These are phyloP conservation scores for Suillus bovinus DNA, from an alignment of 768 basidiomycete genomes.

Conservation along the genomic window DNA sequence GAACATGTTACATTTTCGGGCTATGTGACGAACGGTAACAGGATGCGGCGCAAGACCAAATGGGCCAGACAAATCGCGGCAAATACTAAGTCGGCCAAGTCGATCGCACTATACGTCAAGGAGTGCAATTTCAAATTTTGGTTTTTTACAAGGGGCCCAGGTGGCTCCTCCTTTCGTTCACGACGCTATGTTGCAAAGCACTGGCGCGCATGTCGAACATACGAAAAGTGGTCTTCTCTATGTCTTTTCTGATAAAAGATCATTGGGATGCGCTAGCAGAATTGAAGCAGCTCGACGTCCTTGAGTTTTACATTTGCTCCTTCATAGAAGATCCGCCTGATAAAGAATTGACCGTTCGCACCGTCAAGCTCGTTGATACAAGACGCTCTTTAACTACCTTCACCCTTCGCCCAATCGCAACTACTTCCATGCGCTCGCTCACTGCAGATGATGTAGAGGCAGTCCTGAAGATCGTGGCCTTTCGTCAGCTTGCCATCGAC, in stretches of 20 bases:
- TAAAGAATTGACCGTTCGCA: neutral
- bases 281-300: slow-evolving; percentile 17
- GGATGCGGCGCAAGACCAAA: neutral
- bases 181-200: slow-evolving; percentile 5
- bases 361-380: neutral
- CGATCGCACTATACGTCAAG: slow-evolving; percentile 33
- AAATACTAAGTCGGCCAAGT: slow-evolving; percentile 27
- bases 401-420: neutral
- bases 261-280: slow-evolving; percentile 20
- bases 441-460: neutral
- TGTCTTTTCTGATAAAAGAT: slow-evolving; percentile 11
- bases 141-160: neutral
- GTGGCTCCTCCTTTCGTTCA: slow-evolving; percentile 10
- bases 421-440: neutral
- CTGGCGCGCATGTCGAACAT: slow-evolving; percentile 22
- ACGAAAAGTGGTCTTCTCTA: slow-evolving; percentile 13
- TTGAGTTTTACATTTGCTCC: slow-evolving; percentile 11
- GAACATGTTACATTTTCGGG: slow-evolving; percentile 27
- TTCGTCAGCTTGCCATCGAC: neutral
- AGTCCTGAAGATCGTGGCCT: neutral
- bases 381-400: too few relatives aligned
- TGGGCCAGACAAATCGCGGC: slow-evolving; percentile 32
- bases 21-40: slow-evolving; percentile 20
- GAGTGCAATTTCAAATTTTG: slow-evolving; percentile 17
- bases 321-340: slow-evolving; percentile 10